Conservation (phyloP, 768 basidiomycete genomes). For the Auriscalpium orientale region DNA sequence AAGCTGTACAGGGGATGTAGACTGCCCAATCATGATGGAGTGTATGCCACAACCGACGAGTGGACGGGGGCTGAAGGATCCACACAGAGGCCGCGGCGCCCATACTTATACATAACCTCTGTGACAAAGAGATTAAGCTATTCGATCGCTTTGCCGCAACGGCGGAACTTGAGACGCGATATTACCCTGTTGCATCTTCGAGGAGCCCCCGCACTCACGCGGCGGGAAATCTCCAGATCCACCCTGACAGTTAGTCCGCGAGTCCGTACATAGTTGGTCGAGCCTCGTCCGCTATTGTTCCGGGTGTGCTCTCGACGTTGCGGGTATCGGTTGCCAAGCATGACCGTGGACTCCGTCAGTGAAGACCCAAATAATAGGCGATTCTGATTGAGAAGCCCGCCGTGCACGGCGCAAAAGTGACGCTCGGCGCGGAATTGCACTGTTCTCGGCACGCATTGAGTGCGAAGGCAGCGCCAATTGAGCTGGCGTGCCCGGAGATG, state of each 20-base stretch:
- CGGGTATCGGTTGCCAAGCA: neutral
- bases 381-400: neutral
- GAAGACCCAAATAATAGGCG: neutral
- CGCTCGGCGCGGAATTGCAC: neutral
- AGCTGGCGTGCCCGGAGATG: neutral
- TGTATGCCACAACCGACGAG: neutral
- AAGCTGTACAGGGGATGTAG: neutral
- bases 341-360: neutral
- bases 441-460: neutral
- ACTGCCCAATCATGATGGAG: neutral
- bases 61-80: neutral
- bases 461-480: neutral
- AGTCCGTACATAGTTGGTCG: neutral
- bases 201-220: neutral
- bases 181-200: neutral
- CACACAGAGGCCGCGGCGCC: neutral
- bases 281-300: neutral
- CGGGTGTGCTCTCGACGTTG: neutral
- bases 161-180: neutral
- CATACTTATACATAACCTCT: neutral
- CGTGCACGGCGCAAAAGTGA: neutral
- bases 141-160: neutral
- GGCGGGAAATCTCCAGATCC: neutral
- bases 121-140: neutral
- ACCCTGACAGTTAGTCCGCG: neutral